A percentile compares a stretch with the other conserved stretches of the same genome.
Evolutionary conservation across 2,329 filamentous ascomycete species (phyloP).

Genomic region (Thelonectria blattea): DNA sequence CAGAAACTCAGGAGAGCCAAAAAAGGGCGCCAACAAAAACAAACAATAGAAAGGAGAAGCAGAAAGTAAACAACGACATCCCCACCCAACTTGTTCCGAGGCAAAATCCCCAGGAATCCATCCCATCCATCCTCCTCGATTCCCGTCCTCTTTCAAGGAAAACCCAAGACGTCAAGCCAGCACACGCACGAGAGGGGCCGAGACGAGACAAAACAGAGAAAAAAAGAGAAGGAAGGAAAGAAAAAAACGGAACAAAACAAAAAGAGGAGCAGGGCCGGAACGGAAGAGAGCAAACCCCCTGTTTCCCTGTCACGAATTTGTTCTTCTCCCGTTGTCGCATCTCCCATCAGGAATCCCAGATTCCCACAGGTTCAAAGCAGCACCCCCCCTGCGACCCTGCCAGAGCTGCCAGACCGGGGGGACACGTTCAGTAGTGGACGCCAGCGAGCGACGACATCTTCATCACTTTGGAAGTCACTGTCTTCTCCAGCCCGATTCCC

Average conservation of each 20-base stretch:
- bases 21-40: neutral
- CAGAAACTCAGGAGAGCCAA: neutral
- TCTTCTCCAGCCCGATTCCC: neutral
- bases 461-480: neutral
- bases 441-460: neutral
- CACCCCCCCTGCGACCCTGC: too few relatives aligned
- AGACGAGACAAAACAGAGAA: conserved; percentile 3
- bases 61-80: neutral
- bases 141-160: neutral
- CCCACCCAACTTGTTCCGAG: neutral
- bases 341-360: neutral
- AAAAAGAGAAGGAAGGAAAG: neutral
- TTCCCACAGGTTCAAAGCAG: neutral
- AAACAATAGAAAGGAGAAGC: neutral
- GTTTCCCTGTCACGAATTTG: neutral
- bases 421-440: neutral
- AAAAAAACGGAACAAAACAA: neutral
- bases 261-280: neutral
- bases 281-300: neutral
- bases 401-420: neutral
- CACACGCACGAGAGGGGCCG: neutral
- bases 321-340: neutral
- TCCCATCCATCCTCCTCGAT: neutral
- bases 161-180: conserved; percentile 5
- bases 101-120: neutral